These are phyloP conservation scores for Flueggea neowawraea DNA, from an alignment of 441 rosid species.

Conservation along the genomic window DNA sequence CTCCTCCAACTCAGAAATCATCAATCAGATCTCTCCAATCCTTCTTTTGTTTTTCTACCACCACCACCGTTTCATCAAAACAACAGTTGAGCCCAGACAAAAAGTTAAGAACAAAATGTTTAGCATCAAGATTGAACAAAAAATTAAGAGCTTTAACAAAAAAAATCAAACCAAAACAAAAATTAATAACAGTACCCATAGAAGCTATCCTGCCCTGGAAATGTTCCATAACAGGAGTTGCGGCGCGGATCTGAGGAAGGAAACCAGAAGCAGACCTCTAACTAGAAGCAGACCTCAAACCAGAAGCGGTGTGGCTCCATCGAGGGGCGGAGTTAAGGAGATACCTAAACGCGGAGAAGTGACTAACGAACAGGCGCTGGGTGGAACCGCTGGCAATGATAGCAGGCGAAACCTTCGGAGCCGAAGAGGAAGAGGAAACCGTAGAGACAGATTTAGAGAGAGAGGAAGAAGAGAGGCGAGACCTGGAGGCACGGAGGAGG, in stretches of 20 bases:
- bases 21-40: too few relatives aligned
- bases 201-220: conserved; percentile 68
- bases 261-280: conserved; percentile 65
- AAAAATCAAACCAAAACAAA: neutral
- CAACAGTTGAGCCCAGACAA: too few relatives aligned
- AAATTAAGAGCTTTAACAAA: too few relatives aligned
- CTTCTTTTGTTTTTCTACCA: too few relatives aligned
- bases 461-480: conserved; percentile 32
- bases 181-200: conserved; percentile 50
- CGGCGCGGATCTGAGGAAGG: conserved; percentile 67
- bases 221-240: conserved; percentile 57
- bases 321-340: conserved; percentile 26
- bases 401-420: too few relatives aligned
- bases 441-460: conserved; percentile 18
- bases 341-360: conserved; percentile 39
- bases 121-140: too few relatives aligned
- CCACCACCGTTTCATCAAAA: too few relatives aligned
- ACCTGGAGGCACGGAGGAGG: conserved; percentile 63
- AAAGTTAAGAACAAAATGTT: too few relatives aligned
- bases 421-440: conserved; percentile 8
- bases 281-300: conserved; percentile 76
- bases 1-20: too few relatives aligned
- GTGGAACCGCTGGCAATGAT: neutral
- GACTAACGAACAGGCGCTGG: conserved; percentile 38
- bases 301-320: conserved; percentile 24